phyloP scores from a whole-genome alignment of 345 rosid species.

The Gossypium australe region DNA sequence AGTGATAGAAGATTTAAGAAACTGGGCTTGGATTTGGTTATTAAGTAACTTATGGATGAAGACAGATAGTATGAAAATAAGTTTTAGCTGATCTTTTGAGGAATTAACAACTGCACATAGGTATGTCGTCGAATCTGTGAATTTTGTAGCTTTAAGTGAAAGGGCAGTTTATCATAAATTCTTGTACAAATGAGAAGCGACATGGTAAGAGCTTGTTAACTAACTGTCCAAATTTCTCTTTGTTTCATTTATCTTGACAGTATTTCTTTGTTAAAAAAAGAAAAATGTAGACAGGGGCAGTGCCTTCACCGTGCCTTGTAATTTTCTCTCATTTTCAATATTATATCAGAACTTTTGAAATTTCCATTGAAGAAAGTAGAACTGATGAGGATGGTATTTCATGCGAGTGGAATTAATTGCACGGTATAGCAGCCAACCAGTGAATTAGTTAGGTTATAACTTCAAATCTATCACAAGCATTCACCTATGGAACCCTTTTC shows the following conservation, averaged over 20 bases:
- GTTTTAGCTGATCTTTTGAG: neutral
- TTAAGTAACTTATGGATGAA: constrained; percentile 1
- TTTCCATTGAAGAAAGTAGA: neutral
- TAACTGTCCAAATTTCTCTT: neutral
- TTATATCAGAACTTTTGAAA: neutral
- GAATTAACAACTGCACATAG: neutral
- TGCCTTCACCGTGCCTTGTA: neutral
- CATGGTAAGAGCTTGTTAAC: neutral
- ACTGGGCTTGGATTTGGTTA: neutral
- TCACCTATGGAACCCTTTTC: neutral
- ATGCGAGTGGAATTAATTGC: neutral
- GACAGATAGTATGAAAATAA: neutral
- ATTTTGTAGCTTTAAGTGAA: neutral
- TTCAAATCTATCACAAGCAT: neutral
- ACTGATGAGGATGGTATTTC: neutral
- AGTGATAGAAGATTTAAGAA: neutral
- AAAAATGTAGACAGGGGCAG: neutral
- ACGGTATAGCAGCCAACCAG: neutral
- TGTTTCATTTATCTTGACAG: neutral
- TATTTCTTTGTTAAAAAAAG: neutral
- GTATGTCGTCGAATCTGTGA: neutral
- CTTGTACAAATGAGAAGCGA: neutral
- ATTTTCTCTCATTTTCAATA: neutral
- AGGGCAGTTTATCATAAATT: neutral
- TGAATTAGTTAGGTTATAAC: neutral